Evolutionary conservation across 331 rosid genomes (phyloP).

Genomic region (Prunus yedoensis): DNA sequence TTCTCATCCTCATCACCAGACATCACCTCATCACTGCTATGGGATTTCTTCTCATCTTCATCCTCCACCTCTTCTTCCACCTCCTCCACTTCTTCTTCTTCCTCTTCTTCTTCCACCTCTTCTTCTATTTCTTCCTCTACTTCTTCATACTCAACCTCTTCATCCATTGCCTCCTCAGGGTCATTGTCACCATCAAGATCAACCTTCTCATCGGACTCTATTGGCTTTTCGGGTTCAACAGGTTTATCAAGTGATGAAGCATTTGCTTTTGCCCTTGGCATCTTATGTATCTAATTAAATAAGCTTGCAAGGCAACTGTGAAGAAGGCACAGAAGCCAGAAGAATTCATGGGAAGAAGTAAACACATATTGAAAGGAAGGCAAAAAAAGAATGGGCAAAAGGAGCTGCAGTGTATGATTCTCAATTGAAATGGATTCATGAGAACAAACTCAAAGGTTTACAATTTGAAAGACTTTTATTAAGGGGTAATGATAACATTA

Average conservation of each 20-base stretch:
- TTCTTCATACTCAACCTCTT: constrained; percentile 74
- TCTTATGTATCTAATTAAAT: constrained; percentile 71
- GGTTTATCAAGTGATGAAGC: constrained; percentile 62
- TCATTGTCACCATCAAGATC: constrained; percentile 45
- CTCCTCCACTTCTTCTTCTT: constrained; percentile 45
- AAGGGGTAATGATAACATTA: constrained; percentile 56
- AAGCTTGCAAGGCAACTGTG: constrained; percentile 93
- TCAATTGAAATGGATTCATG: constrained; percentile 53
- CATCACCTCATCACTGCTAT: constrained; percentile 10
- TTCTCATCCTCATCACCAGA: constrained; percentile 57
- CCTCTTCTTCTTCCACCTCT: constrained; percentile 56
- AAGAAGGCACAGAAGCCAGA: constrained; percentile 98
- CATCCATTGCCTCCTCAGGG: constrained; percentile 50
- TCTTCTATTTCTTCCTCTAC: constrained; percentile 72
- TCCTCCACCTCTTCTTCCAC: constrained; percentile 56
- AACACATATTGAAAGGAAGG: constrained; percentile 78
- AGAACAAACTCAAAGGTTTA: constrained; percentile 44
- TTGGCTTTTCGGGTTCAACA: constrained; percentile 57
- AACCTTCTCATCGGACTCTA: constrained; percentile 43
- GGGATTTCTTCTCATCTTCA: constrained; percentile 35
- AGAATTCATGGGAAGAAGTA: constrained; percentile 93
- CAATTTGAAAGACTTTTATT: constrained; percentile 42
- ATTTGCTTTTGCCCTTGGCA: constrained; percentile 72
- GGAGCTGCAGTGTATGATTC: constrained; percentile 60
- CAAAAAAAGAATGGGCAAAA: constrained; percentile 70